Percentiles rank a stretch among this genome's conserved stretches.
These are phyloP conservation scores for Mycoemilia scoparia DNA, from an alignment of 192 early-diverging fungal genomes.

Conservation along the genomic window DNA sequence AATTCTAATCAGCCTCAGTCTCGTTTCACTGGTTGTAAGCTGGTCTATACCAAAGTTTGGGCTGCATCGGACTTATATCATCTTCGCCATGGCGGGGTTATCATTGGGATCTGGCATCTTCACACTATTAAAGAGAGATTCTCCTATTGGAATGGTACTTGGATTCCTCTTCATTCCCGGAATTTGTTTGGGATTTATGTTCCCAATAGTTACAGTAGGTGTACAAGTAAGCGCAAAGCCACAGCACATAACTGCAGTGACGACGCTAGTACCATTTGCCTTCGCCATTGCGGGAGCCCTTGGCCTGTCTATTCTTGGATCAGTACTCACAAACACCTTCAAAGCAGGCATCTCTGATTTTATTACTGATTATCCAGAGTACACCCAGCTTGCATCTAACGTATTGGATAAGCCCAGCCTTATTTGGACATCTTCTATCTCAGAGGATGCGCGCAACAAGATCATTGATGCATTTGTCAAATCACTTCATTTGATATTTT, in stretches of 20 bases:
- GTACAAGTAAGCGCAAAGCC: slow-evolving; percentile 44
- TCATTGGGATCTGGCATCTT: slow-evolving; percentile 46
- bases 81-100: slow-evolving; percentile 45
- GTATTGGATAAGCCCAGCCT: slow-evolving; percentile 23
- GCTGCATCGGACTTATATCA: slow-evolving; percentile 48
- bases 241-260: slow-evolving; percentile 46
- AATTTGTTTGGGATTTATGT: slow-evolving; percentile 49
- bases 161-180: slow-evolving; percentile 55
- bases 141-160: slow-evolving; percentile 31
- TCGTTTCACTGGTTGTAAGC: slow-evolving; percentile 47
- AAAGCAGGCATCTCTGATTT: slow-evolving; percentile 3
- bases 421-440: slow-evolving; percentile 13
- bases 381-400: slow-evolving; percentile 28
- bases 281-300: slow-evolving; percentile 43
- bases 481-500: slow-evolving; percentile 32
- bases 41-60: slow-evolving; percentile 39
- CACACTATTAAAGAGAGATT: slow-evolving; percentile 28
- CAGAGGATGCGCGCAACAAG: slow-evolving; percentile 13
- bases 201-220: slow-evolving; percentile 56
- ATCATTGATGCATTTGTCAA: slow-evolving; percentile 37
- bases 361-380: not conserved
- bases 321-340: slow-evolving; percentile 31
- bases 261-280: slow-evolving; percentile 46
- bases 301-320: slow-evolving; percentile 40
- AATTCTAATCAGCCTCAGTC: slow-evolving; percentile 33